Percentiles rank a stretch among this genome's conserved stretches.
These are phyloP conservation scores for Pleurotus giganteus DNA, from an alignment of 768 basidiomycete species.

Conservation along the genomic window DNA sequence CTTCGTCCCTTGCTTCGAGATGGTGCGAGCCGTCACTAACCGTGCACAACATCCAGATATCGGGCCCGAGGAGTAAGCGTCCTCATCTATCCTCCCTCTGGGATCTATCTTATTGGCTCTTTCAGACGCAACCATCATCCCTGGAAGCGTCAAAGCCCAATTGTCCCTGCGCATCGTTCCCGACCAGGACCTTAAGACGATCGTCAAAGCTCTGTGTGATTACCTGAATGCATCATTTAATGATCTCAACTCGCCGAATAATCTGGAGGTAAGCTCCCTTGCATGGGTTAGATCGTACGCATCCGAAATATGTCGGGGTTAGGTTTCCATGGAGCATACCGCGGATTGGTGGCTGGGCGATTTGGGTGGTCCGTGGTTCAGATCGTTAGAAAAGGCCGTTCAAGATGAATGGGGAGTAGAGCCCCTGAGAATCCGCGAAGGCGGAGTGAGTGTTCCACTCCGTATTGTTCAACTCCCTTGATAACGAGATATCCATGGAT, in stretches of 20 bases:
- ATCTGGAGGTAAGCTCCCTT: conserved; percentile 59
- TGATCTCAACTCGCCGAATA: conserved; percentile 64
- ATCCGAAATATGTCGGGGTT: not conserved
- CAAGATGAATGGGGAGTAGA: conserved; percentile 83
- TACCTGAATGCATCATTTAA: conserved; percentile 62
- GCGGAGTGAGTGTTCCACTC: conserved; percentile 61
- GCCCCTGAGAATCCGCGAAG: conserved; percentile 89
- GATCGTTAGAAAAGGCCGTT: conserved; percentile 79
- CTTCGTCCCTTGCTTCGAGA: conserved; percentile 66
- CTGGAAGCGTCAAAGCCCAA: conserved; percentile 77
- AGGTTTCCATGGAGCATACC: conserved; percentile 79
- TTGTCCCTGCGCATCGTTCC: conserved; percentile 93
- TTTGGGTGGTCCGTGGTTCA: conserved; percentile 82
- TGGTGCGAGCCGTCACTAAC: conserved; percentile 94
- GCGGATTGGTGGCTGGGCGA: conserved; percentile 98
- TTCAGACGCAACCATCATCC: conserved; percentile 85
- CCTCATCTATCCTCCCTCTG: not conserved
- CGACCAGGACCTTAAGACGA: conserved; percentile 77
- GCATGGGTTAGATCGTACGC: not conserved
- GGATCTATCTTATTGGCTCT: not conserved
- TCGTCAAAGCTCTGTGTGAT: conserved; percentile 57
- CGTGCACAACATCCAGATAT: conserved; percentile 80
- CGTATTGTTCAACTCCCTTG: not conserved
- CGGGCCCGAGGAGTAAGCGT: conserved; percentile 72
- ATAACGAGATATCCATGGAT: conserved; percentile 10